A percentile compares a stretch with the other conserved stretches of the same genome.
Conservation (phyloP, 306 rosid species). For the Styphnolobium japonicum region DNA sequence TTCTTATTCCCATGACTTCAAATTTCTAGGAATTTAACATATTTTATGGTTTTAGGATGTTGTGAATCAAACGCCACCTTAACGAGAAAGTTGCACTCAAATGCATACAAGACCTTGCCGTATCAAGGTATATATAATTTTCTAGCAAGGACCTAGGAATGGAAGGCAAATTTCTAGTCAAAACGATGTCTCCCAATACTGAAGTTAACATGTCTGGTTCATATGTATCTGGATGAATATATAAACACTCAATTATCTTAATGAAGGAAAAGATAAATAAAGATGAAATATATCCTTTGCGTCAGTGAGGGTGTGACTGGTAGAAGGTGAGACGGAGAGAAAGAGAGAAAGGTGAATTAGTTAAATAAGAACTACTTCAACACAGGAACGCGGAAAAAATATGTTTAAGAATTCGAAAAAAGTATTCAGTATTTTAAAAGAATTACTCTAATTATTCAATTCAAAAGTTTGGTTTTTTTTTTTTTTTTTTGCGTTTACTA, state of each 20-base stretch:
- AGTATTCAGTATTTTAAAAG: too few relatives aligned
- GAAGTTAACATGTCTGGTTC: conserved; percentile 9
- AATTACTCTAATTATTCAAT: too few relatives aligned
- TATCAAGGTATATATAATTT: neutral
- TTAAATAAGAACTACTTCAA: neutral
- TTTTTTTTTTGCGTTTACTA: too few relatives aligned
- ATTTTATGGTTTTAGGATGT: neutral
- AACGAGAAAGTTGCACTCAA: neutral
- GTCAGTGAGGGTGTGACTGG: neutral
- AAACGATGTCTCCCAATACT: neutral
- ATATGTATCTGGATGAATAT: conserved; percentile 13
- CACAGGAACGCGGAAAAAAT: neutral
- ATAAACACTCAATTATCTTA: neutral
- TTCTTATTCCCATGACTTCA: neutral
- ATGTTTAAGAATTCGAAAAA: too few relatives aligned
- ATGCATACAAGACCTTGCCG: neutral
- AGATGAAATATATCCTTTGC: neutral
- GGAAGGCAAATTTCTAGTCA: neutral
- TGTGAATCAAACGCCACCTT: neutral
- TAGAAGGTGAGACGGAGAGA: neutral
- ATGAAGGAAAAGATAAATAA: neutral
- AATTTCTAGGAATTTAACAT: neutral
- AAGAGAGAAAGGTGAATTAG: neutral
- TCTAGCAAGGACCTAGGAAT: neutral
- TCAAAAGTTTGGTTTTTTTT: too few relatives aligned